These are phyloP conservation scores for Aspergillus proliferans DNA, from an alignment of 2,329 filamentous ascomycete species.

Conservation along the genomic window DNA sequence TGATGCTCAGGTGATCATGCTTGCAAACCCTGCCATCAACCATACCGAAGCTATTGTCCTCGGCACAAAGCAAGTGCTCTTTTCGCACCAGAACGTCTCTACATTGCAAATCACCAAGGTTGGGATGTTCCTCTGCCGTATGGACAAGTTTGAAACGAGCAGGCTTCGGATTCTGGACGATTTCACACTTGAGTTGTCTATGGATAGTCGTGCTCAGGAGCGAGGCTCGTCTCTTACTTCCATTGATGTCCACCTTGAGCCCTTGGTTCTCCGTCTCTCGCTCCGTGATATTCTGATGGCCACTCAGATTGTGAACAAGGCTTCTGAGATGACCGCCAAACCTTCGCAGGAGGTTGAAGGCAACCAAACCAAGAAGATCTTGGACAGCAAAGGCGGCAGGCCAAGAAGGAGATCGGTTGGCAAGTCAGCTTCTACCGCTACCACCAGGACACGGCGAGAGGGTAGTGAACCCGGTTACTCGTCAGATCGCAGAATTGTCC, in stretches of 20 bases:
- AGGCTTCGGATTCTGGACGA: slow-evolving; percentile 90
- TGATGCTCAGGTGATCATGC: slow-evolving; percentile 91
- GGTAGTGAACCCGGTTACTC: slow-evolving; percentile 32
- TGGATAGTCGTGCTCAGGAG: slow-evolving; percentile 65
- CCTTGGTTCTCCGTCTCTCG: slow-evolving; percentile 81
- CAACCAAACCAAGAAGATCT: slow-evolving; percentile 50
- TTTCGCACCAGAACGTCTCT: slow-evolving; percentile 88
- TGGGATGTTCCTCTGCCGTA: slow-evolving; percentile 96
- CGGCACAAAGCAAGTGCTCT: slow-evolving; percentile 83
- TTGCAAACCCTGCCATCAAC: slow-evolving; percentile 83
- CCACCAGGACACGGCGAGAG: slow-evolving; percentile 41
- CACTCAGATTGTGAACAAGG: slow-evolving; percentile 84
- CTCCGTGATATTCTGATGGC: slow-evolving; percentile 90
- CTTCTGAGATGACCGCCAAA: slow-evolving; percentile 70
- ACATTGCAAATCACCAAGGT: slow-evolving; percentile 90
- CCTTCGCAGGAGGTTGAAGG: slow-evolving; percentile 43
- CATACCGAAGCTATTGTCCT: slow-evolving; percentile 95
- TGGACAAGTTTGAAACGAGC: slow-evolving; percentile 93
- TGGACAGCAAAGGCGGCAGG: slow-evolving; percentile 32
- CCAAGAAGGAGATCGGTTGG: slow-evolving; percentile 45
- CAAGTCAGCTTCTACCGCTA: slow-evolving; percentile 37
- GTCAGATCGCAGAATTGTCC: slow-evolving; percentile 30
- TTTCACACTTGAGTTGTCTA: slow-evolving; percentile 82
- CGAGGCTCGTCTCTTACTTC: slow-evolving; percentile 60
- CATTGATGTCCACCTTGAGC: slow-evolving; percentile 83